These are phyloP conservation scores for Umbellularia californica DNA, from an alignment of 164 flowering plant species.

Conservation along the genomic window DNA sequence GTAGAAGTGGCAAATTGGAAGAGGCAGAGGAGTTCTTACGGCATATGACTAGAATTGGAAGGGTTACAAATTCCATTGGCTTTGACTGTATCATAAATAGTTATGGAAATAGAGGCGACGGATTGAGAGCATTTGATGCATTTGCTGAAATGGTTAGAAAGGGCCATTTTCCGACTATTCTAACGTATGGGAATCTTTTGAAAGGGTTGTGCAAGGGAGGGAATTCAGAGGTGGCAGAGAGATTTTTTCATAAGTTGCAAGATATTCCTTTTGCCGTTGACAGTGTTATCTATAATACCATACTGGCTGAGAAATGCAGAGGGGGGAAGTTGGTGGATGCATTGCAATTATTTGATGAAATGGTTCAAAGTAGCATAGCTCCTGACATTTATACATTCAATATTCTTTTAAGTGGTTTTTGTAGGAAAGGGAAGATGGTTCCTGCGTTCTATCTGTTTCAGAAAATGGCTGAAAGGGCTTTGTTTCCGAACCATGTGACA, in stretches of 20 bases:
- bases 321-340: conserved; percentile 47
- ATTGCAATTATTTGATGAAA: conserved; percentile 42
- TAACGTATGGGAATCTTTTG: conserved; percentile 56
- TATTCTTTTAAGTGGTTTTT: conserved; percentile 56
- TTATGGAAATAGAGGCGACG: conserved; percentile 52
- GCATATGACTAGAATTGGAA: conserved; percentile 50
- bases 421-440: conserved; percentile 47
- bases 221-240: conserved; percentile 39
- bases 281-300: conserved; percentile 47
- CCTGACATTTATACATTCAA: conserved; percentile 66
- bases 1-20: conserved; percentile 41
- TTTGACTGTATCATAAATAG: conserved; percentile 64
- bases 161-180: conserved; percentile 52
- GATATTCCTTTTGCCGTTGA: conserved; percentile 51
- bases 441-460: conserved; percentile 51
- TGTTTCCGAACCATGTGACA: conserved; percentile 35
- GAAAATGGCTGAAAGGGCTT: conserved; percentile 26
- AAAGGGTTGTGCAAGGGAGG: conserved; percentile 71
- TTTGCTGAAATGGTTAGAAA: conserved; percentile 58
- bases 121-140: conserved; percentile 46
- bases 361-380: conserved; percentile 42
- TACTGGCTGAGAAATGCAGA: conserved; percentile 47
- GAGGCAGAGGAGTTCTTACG: conserved; percentile 64
- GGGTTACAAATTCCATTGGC: conserved; percentile 41
- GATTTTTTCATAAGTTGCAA: conserved; percentile 38